These are phyloP conservation scores for Nakazawaea wickerhamii DNA, from an alignment of 805 yeast genomes.

Conservation along the genomic window DNA sequence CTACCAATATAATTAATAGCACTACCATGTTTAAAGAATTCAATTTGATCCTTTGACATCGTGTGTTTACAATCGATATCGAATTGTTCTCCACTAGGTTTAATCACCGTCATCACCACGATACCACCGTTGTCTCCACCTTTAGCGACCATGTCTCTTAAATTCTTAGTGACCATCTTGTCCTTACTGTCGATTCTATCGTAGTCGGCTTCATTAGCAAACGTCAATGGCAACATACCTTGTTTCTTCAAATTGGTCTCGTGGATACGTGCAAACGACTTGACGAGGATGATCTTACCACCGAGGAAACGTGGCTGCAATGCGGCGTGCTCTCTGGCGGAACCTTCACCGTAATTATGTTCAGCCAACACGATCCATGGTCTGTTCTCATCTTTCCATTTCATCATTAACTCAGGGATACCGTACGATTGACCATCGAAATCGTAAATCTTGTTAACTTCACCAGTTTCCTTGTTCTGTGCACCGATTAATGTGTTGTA, in stretches of 20 bases:
- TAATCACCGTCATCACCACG: conserved; percentile 66
- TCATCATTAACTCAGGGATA: conserved; percentile 95
- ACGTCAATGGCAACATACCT: conserved; percentile 93
- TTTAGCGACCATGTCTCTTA: conserved; percentile 71
- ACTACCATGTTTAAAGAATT: conserved; percentile 94
- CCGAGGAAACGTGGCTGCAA: conserved; percentile 92
- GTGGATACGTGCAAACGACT: conserved; percentile 97
- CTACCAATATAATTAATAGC: conserved; percentile 80
- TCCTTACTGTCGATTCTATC: conserved; percentile 78
- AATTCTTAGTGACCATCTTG: conserved; percentile 64
- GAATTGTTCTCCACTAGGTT: conserved; percentile 63
- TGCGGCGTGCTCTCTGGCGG: conserved; percentile 99
- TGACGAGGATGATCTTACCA: conserved; percentile 81
- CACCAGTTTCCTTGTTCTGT: conserved; percentile 93
- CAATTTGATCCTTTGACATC: conserved; percentile 94
- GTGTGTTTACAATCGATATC: conserved; percentile 83
- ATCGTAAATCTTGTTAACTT: conserved; percentile 87
- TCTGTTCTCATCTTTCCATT: conserved; percentile 79
- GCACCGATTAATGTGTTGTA: conserved; percentile 96
- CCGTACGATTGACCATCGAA: conserved; percentile 70
- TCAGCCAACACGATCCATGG: conserved; percentile 97
- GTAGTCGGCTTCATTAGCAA: conserved; percentile 85
- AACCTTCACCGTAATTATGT: conserved; percentile 98
- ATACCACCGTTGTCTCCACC: conserved; percentile 86
- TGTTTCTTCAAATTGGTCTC: conserved; percentile 97